A percentile compares a stretch with the other conserved stretches of the same genome.
Evolutionary conservation across 371 early-diverging fungal species (phyloP).

Genomic region (Nematocida minor): DNA sequence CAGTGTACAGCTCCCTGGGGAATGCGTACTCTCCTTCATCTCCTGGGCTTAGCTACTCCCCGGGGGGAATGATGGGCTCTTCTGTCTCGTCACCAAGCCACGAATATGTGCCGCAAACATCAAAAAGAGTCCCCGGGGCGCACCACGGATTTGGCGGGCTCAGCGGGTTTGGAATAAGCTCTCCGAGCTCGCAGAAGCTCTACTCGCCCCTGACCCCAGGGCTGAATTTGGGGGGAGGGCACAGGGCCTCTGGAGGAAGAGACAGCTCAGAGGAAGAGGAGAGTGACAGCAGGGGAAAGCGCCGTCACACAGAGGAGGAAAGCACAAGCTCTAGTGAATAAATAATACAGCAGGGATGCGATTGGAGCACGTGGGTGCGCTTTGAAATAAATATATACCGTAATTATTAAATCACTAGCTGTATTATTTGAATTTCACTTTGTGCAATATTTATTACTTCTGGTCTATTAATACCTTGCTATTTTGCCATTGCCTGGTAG

Average conservation of each 20-base stretch:
- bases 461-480: too few relatives aligned
- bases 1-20: background rate
- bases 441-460: too few relatives aligned
- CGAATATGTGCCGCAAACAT: background rate
- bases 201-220: background rate
- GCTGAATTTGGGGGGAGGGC: background rate
- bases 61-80: background rate
- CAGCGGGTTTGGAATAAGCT: background rate
- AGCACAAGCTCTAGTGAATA: background rate
- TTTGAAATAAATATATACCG: conserved; percentile 8
- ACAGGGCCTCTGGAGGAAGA: too few relatives aligned
- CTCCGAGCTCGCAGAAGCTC: conserved; percentile 13
- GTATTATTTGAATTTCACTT: too few relatives aligned
- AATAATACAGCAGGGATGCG: background rate
- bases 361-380: background rate
- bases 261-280: too few relatives aligned
- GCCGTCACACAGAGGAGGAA: background rate
- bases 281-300: background rate
- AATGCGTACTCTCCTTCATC: background rate
- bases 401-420: too few relatives aligned
- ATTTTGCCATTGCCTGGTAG: too few relatives aligned
- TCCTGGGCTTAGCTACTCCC: background rate
- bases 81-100: background rate
- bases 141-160: background rate
- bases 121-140: background rate